Percentiles rank a stretch among this genome's conserved stretches.
Conservation (phyloP, 1,139 yeast species). For the Candida glucosophila region DNA sequence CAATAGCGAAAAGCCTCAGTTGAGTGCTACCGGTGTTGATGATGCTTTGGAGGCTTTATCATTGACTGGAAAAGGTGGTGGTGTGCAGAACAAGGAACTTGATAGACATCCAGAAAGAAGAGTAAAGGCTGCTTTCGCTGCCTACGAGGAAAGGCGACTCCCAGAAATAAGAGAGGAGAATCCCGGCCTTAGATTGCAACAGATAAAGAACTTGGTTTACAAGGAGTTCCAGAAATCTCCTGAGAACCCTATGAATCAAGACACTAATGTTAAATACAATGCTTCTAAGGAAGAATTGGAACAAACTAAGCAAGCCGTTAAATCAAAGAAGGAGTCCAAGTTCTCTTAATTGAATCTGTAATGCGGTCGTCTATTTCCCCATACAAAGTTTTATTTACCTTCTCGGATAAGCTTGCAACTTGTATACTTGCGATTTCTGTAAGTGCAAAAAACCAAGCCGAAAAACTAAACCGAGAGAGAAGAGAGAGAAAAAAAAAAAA, state of each 20-base stretch:
- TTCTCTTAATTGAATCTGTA: conserved; percentile 13
- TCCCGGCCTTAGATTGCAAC: conserved; percentile 76
- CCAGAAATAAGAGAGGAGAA: conserved; percentile 71
- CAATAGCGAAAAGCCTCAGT: conserved; percentile 41
- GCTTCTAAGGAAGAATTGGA: conserved; percentile 52
- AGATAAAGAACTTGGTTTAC: conserved; percentile 61
- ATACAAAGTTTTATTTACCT: too few species aligned
- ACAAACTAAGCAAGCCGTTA: conserved; percentile 42
- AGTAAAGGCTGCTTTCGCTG: conserved; percentile 72
- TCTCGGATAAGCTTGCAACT: too few species aligned
- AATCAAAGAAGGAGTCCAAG: conserved; percentile 37
- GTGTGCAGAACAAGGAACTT: conserved; percentile 51
- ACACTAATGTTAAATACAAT: conserved; percentile 53
- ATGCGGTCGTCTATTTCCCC: background rate
- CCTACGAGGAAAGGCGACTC: conserved; percentile 61
- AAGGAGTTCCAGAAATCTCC: conserved; percentile 79
- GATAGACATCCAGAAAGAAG: conserved; percentile 89
- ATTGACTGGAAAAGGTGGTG: conserved; percentile 48
- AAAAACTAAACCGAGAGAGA: too few species aligned
- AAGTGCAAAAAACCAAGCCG: too few species aligned
- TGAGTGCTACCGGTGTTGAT: conserved; percentile 70
- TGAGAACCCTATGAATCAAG: conserved; percentile 82
- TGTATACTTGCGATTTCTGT: too few species aligned
- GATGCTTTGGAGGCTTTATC: conserved; percentile 73
- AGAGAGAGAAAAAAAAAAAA: too few species aligned